Percentiles rank a stretch among this genome's conserved stretches.
Conservation (phyloP, 2,329 filamentous ascomycete species). For the Pseudogymnoascus sp. region DNA sequence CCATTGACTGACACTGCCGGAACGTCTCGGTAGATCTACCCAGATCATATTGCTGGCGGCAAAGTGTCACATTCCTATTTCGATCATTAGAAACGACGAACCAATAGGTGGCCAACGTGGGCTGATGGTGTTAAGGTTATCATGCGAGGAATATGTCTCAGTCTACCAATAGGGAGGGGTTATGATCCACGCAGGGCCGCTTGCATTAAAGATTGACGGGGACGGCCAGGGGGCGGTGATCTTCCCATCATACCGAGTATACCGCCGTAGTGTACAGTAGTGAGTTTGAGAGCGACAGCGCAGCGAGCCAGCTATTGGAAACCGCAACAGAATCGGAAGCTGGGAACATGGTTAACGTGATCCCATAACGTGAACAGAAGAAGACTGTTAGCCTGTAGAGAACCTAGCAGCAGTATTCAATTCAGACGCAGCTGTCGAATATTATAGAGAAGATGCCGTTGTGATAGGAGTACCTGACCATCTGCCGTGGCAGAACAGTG, state of each 20-base stretch:
- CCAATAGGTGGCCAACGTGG: conserved; percentile 5
- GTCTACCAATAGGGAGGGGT: not conserved
- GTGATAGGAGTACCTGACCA: not conserved
- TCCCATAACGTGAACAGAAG: not conserved
- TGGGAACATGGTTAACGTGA: not conserved
- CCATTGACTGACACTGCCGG: not conserved
- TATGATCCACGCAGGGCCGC: conserved; percentile 4
- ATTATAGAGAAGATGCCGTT: not conserved
- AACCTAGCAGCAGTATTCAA: not conserved
- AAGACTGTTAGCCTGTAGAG: not conserved
- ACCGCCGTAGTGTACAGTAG: not conserved
- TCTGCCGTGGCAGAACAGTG: not conserved
- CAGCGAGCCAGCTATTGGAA: not conserved
- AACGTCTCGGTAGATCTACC: conserved; percentile 3
- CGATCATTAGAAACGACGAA: conserved; percentile 3
- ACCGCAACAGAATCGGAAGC: not conserved
- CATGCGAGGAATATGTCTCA: conserved; percentile 3
- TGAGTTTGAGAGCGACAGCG: not conserved
- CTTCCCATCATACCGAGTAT: not conserved
- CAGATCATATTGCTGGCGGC: not conserved
- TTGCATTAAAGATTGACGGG: not conserved
- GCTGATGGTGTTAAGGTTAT: not conserved
- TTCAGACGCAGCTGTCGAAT: not conserved
- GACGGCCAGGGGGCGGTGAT: not conserved
- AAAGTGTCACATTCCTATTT: conserved; percentile 4